These are phyloP conservation scores for Blastocladiella emersonii DNA, from an alignment of 371 early-diverging fungal species.

Conservation along the genomic window DNA sequence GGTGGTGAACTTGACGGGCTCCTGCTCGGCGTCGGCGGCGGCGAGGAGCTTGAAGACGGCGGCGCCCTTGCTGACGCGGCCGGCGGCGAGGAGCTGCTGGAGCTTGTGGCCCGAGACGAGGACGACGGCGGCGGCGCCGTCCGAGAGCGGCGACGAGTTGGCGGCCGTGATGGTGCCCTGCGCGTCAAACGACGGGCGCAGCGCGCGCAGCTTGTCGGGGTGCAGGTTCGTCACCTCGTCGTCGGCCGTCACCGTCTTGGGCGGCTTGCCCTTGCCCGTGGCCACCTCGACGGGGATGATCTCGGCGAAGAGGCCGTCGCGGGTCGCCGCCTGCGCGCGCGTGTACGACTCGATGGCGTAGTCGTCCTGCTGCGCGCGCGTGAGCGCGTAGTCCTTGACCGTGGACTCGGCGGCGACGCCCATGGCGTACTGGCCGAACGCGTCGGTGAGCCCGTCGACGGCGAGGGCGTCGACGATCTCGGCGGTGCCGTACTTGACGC, in stretches of 20 bases:
- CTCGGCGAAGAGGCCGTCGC: constrained; percentile 65
- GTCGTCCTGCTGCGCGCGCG: constrained; percentile 74
- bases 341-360: constrained; percentile 77
- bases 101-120: constrained; percentile 65
- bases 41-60: constrained; percentile 34
- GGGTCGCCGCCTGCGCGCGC: constrained; percentile 71
- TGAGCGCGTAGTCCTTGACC: constrained; percentile 62
- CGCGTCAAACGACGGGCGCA: constrained; percentile 78
- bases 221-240: constrained; percentile 62
- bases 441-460: constrained; percentile 87
- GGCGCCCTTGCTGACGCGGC: neutral
- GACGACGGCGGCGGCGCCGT: constrained; percentile 90
- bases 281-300: constrained; percentile 74
- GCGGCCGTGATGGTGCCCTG: constrained; percentile 88
- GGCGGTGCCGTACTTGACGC: constrained; percentile 72
- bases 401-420: constrained; percentile 89
- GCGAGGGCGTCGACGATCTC: constrained; percentile 73
- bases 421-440: constrained; percentile 73
- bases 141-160: constrained; percentile 84
- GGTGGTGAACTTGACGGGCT: constrained; percentile 79
- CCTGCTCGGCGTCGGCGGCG: constrained; percentile 36
- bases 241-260: constrained; percentile 54
- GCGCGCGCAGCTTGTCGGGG: constrained; percentile 58
- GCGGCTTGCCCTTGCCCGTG: constrained; percentile 72
- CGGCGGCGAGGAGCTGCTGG: constrained; percentile 8